Conservation (phyloP, 1,284 basidiomycete genomes). For the Apiotrichum sp. region DNA sequence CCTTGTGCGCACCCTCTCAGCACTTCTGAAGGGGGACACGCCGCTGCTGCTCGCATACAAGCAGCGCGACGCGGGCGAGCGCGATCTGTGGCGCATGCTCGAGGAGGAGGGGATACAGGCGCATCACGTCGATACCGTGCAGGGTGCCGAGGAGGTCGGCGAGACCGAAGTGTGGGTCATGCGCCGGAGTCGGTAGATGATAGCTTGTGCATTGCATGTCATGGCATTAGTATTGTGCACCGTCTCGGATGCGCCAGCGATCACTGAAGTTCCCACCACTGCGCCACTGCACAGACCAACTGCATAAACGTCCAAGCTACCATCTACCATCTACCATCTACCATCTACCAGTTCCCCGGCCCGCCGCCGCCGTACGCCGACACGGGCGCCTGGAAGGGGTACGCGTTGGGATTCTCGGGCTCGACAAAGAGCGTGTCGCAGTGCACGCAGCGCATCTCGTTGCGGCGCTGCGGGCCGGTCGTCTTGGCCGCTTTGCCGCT, state of each 20-base stretch:
- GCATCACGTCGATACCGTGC: conserved; percentile 53
- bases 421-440: background rate
- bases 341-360: too few relatives aligned
- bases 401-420: background rate
- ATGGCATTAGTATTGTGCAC: too few relatives aligned
- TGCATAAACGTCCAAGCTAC: too few relatives aligned
- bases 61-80: conserved; percentile 66
- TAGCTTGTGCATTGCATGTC: too few relatives aligned
- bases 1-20: conserved; percentile 33
- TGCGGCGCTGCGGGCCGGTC: background rate
- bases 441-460: background rate
- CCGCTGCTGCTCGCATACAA: conserved; percentile 69
- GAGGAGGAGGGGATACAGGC: conserved; percentile 37
- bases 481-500: background rate
- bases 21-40: conserved; percentile 19
- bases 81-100: conserved; percentile 63
- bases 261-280: too few relatives aligned
- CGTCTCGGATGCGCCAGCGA: too few relatives aligned
- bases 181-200: background rate
- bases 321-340: too few relatives aligned
- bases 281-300: too few relatives aligned
- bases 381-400: background rate
- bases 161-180: conserved; percentile 65
- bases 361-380: too few relatives aligned
- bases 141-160: conserved; percentile 51